Evolutionary conservation across 2,329 filamentous ascomycete species (phyloP).

Genomic region (Monilinia fructigena): DNA sequence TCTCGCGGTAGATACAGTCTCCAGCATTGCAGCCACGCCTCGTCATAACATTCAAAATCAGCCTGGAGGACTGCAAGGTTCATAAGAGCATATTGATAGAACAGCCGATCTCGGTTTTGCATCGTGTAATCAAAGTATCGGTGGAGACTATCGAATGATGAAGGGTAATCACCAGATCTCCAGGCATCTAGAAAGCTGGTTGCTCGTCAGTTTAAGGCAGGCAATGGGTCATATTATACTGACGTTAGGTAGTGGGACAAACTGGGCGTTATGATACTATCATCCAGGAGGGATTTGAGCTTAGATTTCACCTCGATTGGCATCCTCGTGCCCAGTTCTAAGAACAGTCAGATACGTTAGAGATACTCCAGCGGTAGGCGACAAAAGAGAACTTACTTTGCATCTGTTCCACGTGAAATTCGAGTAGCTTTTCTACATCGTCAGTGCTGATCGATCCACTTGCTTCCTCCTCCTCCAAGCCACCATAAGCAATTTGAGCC

Average conservation of each 20-base stretch:
- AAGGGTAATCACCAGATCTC: constrained; percentile 85
- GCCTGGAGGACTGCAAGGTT: constrained; percentile 92
- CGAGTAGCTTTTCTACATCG: constrained; percentile 76
- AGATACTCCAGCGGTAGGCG: neutral
- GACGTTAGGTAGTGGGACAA: constrained; percentile 74
- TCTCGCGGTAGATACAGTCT: constrained; percentile 89
- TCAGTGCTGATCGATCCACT: constrained; percentile 63
- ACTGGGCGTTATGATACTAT: constrained; percentile 67
- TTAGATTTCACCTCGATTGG: constrained; percentile 70
- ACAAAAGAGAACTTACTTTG: constrained; percentile 59
- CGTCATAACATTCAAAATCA: constrained; percentile 87
- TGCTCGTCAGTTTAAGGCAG: constrained; percentile 25
- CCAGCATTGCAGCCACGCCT: constrained; percentile 93
- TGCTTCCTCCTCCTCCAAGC: constrained; percentile 35
- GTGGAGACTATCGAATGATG: constrained; percentile 86
- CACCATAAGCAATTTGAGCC: constrained; percentile 37
- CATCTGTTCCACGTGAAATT: constrained; percentile 85
- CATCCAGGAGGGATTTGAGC: constrained; percentile 66
- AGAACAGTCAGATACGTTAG: constrained; percentile 36
- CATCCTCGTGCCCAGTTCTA: constrained; percentile 74
- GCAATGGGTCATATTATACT: constrained; percentile 1
- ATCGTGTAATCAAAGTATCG: constrained; percentile 97
- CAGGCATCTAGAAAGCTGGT: constrained; percentile 83
- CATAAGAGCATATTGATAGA: constrained; percentile 92
- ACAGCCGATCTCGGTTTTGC: constrained; percentile 76